These are phyloP conservation scores for Elymus sibiricus DNA, from an alignment of 176 grass and related monocot genomes.

Conservation along the genomic window DNA sequence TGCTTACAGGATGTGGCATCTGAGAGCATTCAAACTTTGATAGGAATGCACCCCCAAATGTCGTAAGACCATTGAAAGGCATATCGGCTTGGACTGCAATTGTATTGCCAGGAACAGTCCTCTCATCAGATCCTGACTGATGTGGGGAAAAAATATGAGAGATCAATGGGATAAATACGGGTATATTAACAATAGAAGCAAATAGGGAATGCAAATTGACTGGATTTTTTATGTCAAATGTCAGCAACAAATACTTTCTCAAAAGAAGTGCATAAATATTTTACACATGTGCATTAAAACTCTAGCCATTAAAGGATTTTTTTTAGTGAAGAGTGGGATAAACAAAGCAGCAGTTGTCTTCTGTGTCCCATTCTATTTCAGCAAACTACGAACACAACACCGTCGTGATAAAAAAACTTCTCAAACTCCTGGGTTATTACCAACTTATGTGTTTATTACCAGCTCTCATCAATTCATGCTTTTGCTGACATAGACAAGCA, in stretches of 20 bases:
- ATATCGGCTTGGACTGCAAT: conserved; percentile 93
- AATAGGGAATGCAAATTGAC: not conserved
- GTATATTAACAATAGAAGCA: not conserved
- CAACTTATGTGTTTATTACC: not conserved
- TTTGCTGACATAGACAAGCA: not conserved
- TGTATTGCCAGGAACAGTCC: conserved; percentile 90
- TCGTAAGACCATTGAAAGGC: conserved; percentile 80
- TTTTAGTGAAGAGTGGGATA: not conserved
- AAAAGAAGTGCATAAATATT: conserved; percentile 5
- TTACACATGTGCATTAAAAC: not conserved
- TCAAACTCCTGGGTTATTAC: not conserved
- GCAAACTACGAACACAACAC: not conserved
- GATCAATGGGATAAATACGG: not conserved
- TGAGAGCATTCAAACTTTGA: conserved; percentile 99
- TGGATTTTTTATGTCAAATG: not conserved
- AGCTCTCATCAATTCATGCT: not conserved
- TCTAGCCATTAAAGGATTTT: not conserved
- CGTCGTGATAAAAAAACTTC: not conserved
- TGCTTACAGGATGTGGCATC: conserved; percentile 87
- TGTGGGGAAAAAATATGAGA: not conserved
- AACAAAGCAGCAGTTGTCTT: not conserved
- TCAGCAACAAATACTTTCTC: not conserved
- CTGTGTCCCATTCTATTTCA: not conserved
- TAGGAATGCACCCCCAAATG: conserved; percentile 84
- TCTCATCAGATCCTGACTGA: conserved; percentile 83